Base-by-base conservation (phyloP, 148 eudicot genomes). In the Drosera capensis region DNA sequence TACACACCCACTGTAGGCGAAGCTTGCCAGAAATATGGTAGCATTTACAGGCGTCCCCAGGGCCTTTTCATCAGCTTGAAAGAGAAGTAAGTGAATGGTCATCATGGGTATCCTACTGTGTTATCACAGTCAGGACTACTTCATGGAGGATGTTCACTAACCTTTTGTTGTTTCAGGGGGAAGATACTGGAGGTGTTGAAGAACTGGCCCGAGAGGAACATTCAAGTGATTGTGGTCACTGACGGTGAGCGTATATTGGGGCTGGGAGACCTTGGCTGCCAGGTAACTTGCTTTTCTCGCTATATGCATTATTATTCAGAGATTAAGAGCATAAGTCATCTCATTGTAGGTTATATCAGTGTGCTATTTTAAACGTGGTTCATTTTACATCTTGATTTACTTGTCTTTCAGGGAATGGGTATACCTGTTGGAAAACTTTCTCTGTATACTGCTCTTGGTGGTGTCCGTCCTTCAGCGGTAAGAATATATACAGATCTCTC, bases 341-440 rank as follows among this genome's bases (percentile, higher is more conserved):
- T 3, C 6, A 28, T 3, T 4, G 31, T 4, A 28, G 9, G 4
- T 9, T 9, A 28, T 28, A 28, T 28, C 31, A 28, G 9, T 14
- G 5, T 13, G n/a, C 5, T 17, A 39, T 11, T 39, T 14, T 39
- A 14, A 39, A 6, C 28, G 14, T 26, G 20, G 19, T 41, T 35
- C 37, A 47, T 17, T 43, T 34, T 12, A 31, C 37, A 20, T 42
- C 51, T 46, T 45, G 42, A 47, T n/a, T 40, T 71, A 46, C 43
- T 54, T n/a, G n/a, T n/a, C n/a, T n/a, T n/a, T n/a, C 67, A 86
- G 94, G 96, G 96, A 34, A 87, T 87, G 96, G 96, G 96, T 30
- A 87, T 87, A 51, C 96, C 96, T 45, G 96, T 87, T 56, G 96
- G 96, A 39, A 87, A 87, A 68, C 86, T 87, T 34, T 64, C 90